These are phyloP conservation scores for Westerdykella sp. DNA, from an alignment of 2,329 filamentous ascomycete species.

Conservation along the genomic window DNA sequence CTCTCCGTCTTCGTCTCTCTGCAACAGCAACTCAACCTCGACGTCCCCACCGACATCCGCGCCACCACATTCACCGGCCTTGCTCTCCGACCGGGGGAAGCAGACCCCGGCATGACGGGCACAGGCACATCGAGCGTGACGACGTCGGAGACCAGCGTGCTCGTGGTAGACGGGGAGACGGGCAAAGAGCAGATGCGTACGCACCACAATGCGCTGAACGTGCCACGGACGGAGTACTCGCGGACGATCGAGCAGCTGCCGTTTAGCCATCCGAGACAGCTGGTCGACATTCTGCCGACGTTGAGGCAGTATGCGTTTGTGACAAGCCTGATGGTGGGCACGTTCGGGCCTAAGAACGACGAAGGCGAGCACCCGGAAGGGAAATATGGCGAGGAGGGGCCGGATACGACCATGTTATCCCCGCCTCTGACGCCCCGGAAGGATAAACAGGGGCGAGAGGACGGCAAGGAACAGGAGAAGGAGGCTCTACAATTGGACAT, in stretches of 20 bases:
- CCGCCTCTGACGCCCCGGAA: slow-evolving; percentile 30
- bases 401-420: too few relatives aligned
- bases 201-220: slow-evolving; percentile 57
- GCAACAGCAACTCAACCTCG: slow-evolving; percentile 52
- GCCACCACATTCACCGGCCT: slow-evolving; percentile 46
- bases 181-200: slow-evolving; percentile 18
- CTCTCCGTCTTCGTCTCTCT: slow-evolving; percentile 58
- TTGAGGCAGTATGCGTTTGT: slow-evolving; percentile 71
- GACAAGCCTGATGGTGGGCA: slow-evolving; percentile 57
- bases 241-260: slow-evolving; percentile 61
- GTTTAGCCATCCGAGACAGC: slow-evolving; percentile 71
- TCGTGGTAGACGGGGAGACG: slow-evolving; percentile 7
- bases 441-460: slow-evolving; percentile 1
- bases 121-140: slow-evolving; percentile 16
- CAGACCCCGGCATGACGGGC: slow-evolving; percentile 50
- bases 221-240: slow-evolving; percentile 68
- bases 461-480: background rate
- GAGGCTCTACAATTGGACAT: slow-evolving; percentile 23
- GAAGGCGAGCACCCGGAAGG: slow-evolving; percentile 1
- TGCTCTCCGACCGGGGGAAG: slow-evolving; percentile 41
- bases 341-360: slow-evolving; percentile 40
- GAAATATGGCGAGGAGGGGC: background rate
- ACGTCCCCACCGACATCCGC: slow-evolving; percentile 52
- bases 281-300: slow-evolving; percentile 64
- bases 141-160: slow-evolving; percentile 46